Conservation (phyloP, 2,329 filamentous ascomycete genomes). For the Colletotrichum sp. region DNA sequence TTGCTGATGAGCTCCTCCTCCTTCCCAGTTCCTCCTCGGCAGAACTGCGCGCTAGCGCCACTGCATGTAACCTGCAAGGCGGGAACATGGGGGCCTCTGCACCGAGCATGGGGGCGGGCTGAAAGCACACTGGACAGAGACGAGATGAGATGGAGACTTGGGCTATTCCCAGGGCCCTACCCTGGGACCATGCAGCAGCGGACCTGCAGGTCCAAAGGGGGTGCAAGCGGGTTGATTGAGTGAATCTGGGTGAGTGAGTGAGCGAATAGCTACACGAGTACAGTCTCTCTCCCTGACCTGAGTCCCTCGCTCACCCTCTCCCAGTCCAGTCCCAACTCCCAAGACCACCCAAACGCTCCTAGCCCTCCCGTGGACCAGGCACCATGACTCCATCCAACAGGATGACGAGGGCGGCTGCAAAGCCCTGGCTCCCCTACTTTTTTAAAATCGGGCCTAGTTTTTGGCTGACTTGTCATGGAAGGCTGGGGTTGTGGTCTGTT, state of each 20-base stretch:
- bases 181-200: slow-evolving; percentile 14
- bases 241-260: background rate
- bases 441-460: background rate
- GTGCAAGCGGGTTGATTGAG: slow-evolving; percentile 4
- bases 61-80: slow-evolving; percentile 16
- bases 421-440: background rate
- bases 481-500: background rate
- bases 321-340: background rate
- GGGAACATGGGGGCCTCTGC: slow-evolving; percentile 3
- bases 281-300: background rate
- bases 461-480: background rate
- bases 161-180: background rate
- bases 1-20: background rate
- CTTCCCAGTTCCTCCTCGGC: background rate
- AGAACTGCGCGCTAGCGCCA: slow-evolving; percentile 12
- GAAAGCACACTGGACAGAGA: background rate
- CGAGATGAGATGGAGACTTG: slow-evolving; percentile 16
- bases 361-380: background rate
- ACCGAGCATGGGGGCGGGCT: background rate
- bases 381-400: background rate
- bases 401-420: background rate
- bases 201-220: slow-evolving; percentile 16
- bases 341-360: background rate
- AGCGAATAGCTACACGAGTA: background rate
- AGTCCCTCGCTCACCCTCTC: background rate